A percentile compares a stretch with the other conserved stretches of the same genome.
Conservation (phyloP, 805 yeast genomes). For the Yamadazyma phyllophila region DNA sequence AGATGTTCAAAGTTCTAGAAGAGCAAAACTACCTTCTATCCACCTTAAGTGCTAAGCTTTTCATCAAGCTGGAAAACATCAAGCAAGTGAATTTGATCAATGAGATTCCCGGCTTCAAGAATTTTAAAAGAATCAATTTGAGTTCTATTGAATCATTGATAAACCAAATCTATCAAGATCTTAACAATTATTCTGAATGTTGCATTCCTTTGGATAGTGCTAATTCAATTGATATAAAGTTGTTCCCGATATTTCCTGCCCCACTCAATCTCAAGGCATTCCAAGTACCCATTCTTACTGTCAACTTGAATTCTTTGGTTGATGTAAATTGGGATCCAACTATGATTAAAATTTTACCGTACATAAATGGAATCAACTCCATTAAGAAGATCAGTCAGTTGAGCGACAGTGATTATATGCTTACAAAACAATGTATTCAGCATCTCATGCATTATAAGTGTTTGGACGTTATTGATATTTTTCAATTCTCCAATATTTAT, state of each 20-base stretch:
- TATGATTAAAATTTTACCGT: slow-evolving; percentile 82
- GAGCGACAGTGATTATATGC: slow-evolving; percentile 74
- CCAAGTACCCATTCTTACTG: slow-evolving; percentile 92
- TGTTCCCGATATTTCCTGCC: slow-evolving; percentile 88
- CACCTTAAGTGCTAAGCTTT: slow-evolving; percentile 39
- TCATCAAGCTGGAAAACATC: slow-evolving; percentile 29
- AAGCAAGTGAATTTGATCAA: slow-evolving; percentile 12
- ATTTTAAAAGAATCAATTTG: slow-evolving; percentile 32
- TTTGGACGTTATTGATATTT: slow-evolving; percentile 77
- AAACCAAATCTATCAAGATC: slow-evolving; percentile 89
- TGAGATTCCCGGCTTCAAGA: slow-evolving; percentile 32
- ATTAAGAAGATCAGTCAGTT: slow-evolving; percentile 71
- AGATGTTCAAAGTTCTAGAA: slow-evolving; percentile 85
- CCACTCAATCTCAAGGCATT: slow-evolving; percentile 69
- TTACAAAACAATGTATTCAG: slow-evolving; percentile 84
- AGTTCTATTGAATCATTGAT: slow-evolving; percentile 67
- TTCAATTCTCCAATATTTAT: slow-evolving; percentile 84
- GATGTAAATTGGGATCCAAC: slow-evolving; percentile 98
- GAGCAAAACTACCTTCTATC: slow-evolving; percentile 83
- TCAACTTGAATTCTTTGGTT: slow-evolving; percentile 64
- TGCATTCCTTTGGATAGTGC: slow-evolving; percentile 88
- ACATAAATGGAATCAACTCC: slow-evolving; percentile 84
- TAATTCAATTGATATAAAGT: slow-evolving; percentile 86
- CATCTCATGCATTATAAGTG: slow-evolving; percentile 90
- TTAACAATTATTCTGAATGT: slow-evolving; percentile 94